Evolutionary conservation across 176 grass and related monocot genomes (phyloP).

Genomic region (Juncus inflexus): DNA sequence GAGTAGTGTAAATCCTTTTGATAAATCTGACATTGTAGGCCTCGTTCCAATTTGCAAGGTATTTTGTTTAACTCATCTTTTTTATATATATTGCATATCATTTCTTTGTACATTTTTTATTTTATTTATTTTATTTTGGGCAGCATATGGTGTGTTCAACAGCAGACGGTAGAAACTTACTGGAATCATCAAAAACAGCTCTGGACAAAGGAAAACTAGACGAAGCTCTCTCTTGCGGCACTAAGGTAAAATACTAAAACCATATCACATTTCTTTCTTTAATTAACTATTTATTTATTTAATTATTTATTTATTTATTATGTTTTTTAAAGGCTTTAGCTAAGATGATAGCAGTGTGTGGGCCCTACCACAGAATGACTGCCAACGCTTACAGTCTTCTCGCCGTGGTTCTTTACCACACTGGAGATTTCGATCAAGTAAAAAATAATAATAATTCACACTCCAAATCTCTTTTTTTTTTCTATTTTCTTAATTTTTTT

Average conservation of each 20-base stretch:
- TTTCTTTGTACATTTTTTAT: background rate
- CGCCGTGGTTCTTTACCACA: conserved; percentile 98
- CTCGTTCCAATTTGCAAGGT: conserved; percentile 97
- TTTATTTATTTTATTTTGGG: conserved; percentile 14
- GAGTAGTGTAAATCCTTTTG: conserved; percentile 79
- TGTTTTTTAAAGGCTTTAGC: conserved; percentile 66
- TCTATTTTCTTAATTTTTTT: conserved; percentile 16
- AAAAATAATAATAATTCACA: conserved; percentile 2
- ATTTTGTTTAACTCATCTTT: conserved; percentile 5
- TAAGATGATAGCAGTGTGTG: conserved; percentile 92
- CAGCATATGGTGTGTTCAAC: conserved; percentile 87
- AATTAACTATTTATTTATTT: conserved; percentile 9
- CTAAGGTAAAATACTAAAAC: conserved; percentile 46
- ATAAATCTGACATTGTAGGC: conserved; percentile 89
- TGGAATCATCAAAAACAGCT: conserved; percentile 94
- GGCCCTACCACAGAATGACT: conserved; percentile 88
- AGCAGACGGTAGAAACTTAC: conserved; percentile 84
- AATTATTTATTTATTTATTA: conserved; percentile 18
- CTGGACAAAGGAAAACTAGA: conserved; percentile 99
- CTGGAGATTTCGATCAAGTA: conserved; percentile 99
- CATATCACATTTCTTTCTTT: background rate
- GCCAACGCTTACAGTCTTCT: conserved; percentile 97
- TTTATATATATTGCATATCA: background rate
- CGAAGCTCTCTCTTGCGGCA: conserved; percentile 82
- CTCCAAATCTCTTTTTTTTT: background rate